These are phyloP conservation scores for Hygrophila difformis DNA, from an alignment of 257 asterid species.

Conservation along the genomic window DNA sequence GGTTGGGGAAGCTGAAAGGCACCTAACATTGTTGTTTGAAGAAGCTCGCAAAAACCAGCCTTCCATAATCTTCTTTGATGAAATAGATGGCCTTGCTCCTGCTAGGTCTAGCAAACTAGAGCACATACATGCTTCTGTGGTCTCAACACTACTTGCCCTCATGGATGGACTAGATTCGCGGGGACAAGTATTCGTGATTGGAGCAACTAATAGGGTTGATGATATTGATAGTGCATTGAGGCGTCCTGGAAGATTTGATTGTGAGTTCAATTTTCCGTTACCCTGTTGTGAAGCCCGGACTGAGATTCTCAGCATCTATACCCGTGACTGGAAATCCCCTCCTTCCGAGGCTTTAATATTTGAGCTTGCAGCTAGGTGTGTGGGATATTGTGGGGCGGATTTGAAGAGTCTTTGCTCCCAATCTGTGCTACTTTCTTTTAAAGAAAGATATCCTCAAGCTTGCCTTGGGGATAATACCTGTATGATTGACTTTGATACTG, in stretches of 20 bases:
- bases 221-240: constrained; percentile 98
- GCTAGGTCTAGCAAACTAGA: constrained; percentile 99
- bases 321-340: constrained; percentile 93
- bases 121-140: constrained; percentile 97
- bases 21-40: constrained; percentile 82
- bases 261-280: constrained; percentile 89
- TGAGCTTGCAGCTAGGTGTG: constrained; percentile 99
- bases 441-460: constrained; percentile 96
- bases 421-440: constrained; percentile 97
- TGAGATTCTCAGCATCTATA: constrained; percentile 85
- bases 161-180: constrained; percentile 99
- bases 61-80: constrained; percentile 81
- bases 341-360: constrained; percentile 68
- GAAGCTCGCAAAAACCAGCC: constrained; percentile 99
- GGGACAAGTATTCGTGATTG: constrained; percentile 97
- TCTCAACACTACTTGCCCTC: constrained; percentile 88
- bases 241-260: constrained; percentile 98
- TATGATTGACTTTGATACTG: constrained; percentile 82
- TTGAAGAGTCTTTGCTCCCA: constrained; percentile 94
- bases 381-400: constrained; percentile 99
- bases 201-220: constrained; percentile 97
- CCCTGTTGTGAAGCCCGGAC: constrained; percentile 98
- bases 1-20: constrained; percentile 99
- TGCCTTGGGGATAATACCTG: constrained; percentile 93
- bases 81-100: constrained; percentile 99